Evolutionary conservation across 2,329 filamentous ascomycete genomes (phyloP).

Genomic region (Colletotrichum sp.): DNA sequence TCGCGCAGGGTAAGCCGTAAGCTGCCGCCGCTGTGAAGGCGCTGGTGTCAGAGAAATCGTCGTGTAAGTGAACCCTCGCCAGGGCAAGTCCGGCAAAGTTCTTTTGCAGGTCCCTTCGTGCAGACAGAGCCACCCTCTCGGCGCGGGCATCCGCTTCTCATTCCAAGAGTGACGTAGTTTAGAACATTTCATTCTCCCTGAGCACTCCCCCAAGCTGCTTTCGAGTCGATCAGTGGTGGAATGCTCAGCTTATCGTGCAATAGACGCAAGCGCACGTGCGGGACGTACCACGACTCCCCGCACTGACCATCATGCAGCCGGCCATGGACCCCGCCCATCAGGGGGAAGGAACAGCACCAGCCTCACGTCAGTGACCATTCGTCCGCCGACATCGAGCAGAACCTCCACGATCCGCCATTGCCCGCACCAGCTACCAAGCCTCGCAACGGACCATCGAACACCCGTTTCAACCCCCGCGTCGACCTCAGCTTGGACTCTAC

Average conservation of each 20-base stretch:
- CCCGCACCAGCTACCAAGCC: constrained; percentile 16
- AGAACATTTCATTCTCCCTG: background rate
- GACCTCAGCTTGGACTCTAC: background rate
- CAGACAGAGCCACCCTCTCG: background rate
- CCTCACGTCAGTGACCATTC: constrained; percentile 20
- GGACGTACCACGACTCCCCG: background rate
- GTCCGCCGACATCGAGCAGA: constrained; percentile 2
- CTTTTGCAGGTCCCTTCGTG: constrained; percentile 3
- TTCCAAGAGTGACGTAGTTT: background rate
- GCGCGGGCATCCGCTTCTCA: background rate
- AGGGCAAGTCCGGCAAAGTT: background rate
- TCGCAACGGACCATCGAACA: constrained; percentile 6
- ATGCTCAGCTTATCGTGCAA: background rate
- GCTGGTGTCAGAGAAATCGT: background rate
- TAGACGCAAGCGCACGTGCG: background rate
- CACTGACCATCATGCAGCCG: constrained; percentile 19
- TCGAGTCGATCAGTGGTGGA: background rate
- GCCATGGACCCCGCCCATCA: constrained; percentile 5
- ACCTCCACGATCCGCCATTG: background rate
- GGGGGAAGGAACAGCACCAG: constrained; percentile 8
- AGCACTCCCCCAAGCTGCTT: background rate
- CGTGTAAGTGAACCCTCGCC: background rate
- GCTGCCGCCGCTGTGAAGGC: background rate
- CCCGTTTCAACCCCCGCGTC: background rate
- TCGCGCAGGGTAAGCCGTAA: background rate